phyloP scores from a whole-genome alignment of 1,139 yeast genomes.

The Trichomonascaceae sp. region DNA sequence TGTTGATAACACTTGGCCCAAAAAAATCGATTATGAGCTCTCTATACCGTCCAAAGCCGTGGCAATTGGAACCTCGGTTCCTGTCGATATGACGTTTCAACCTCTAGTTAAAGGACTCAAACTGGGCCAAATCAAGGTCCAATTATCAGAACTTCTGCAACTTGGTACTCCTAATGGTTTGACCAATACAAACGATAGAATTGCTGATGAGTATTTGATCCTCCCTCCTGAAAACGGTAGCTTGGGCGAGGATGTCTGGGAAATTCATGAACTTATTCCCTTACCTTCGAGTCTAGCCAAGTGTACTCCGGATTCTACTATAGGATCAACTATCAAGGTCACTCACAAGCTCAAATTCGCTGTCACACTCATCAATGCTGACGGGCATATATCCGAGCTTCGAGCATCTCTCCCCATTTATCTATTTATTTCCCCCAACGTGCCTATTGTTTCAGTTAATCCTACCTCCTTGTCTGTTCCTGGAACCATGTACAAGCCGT shows the following conservation, averaged over 20 bases:
- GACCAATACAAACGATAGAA: slow-evolving; percentile 43
- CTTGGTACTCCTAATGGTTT: slow-evolving; percentile 51
- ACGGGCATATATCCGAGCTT: slow-evolving; percentile 70
- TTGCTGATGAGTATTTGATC: slow-evolving; percentile 41
- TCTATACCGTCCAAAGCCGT: slow-evolving; percentile 84
- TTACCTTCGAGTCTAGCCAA: slow-evolving; percentile 68
- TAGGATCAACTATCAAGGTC: slow-evolving; percentile 51
- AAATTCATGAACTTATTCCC: slow-evolving; percentile 49
- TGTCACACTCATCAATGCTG: slow-evolving; percentile 62
- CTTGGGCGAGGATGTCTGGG: slow-evolving; percentile 69
- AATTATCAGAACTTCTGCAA: slow-evolving; percentile 60
- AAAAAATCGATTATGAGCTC: slow-evolving; percentile 83
- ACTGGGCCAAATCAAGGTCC: slow-evolving; percentile 64
- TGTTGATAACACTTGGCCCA: slow-evolving; percentile 95
- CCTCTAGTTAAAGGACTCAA: slow-evolving; percentile 78
- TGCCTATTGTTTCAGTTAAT: slow-evolving; percentile 43
- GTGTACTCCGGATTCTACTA: slow-evolving; percentile 79
- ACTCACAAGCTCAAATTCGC: slow-evolving; percentile 64
- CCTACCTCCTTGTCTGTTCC: slow-evolving; percentile 36
- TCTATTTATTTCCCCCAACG: slow-evolving; percentile 74
- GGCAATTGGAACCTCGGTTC: slow-evolving; percentile 78
- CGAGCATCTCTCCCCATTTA: slow-evolving; percentile 68
- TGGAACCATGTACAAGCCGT: slow-evolving; percentile 16
- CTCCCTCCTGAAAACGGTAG: slow-evolving; percentile 38
- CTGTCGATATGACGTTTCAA: slow-evolving; percentile 63